These are phyloP conservation scores for Trichoderma sp. DNA, from an alignment of 2,329 filamentous ascomycete species.

Conservation along the genomic window DNA sequence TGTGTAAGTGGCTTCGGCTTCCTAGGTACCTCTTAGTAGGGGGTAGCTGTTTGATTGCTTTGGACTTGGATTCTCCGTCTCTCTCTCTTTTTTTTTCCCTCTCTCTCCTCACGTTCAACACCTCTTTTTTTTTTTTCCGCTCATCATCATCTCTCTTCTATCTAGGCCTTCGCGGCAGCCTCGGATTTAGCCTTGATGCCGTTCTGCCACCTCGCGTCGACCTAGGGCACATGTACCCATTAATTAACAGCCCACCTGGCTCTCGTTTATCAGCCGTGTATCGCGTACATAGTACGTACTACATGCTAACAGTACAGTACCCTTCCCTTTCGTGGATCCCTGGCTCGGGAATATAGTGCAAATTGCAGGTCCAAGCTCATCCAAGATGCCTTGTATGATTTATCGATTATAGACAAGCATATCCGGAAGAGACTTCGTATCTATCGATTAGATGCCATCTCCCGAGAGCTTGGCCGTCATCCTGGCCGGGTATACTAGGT, in stretches of 20 bases:
- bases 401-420: background rate
- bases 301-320: no score
- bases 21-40: no score
- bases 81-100: no score
- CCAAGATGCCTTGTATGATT: background rate
- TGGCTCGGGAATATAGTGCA: constrained; percentile 12
- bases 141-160: background rate
- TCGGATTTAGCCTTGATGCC: constrained; percentile 21
- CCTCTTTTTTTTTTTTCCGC: background rate
- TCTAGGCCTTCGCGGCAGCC: background rate
- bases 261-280: constrained; percentile 14
- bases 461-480: background rate
- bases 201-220: constrained; percentile 12
- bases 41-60: no score
- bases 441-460: background rate
- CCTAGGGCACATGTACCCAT: constrained; percentile 8
- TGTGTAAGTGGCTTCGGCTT: background rate
- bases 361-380: constrained; percentile 11
- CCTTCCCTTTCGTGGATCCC: background rate
- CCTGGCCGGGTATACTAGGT: background rate
- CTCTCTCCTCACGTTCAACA: no score
- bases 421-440: background rate
- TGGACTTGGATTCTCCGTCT: no score
- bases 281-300: no score
- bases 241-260: constrained; percentile 24